Base-by-base conservation (phyloP, 176 grass and related monocot species). In the Lolium perenne region DNA sequence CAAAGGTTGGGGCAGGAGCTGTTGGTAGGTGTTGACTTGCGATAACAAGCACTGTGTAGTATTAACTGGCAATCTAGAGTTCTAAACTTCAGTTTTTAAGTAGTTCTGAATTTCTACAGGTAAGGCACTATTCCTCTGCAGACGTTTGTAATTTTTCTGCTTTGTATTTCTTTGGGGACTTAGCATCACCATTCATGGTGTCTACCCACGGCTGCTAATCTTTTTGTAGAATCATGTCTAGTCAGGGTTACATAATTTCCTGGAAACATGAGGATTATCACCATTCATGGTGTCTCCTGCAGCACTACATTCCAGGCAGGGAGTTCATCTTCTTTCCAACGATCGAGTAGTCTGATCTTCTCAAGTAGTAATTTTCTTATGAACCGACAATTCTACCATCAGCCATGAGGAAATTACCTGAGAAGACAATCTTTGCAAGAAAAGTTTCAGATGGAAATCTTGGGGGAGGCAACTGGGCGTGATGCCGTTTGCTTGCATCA, bases 401-500 rank as follows among this genome's bases (percentile, higher is more conserved):
- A 83, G 14, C 32, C 17, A 3, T 3, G 16, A 56, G 54, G 60
- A 81, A 86, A 50, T 74, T 10, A 50, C 45, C 9, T 11, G 8
- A 9, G 12, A 49, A 50, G 22, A 10, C 48, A 17, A 54, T 76
- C 73, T 76, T 54, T 76, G 73, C 48, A 32, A 32, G 49, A 76
- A 20, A 20, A 76, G 49, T 29, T 91, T 91, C 40, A 84, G 75
- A 91, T 59, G 75, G 45, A 81, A 75, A 91, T 91, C 81, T 71
- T 55, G 70, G 81, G 59, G 13, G 77, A 43, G 22, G 77, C 65
- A 79, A 16, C 81, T 64, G 60, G 70, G 40, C 0, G 14, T 64
- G 82, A 85, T 91, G 82, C 85, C 77, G 35, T n/a, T 17, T 77
- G 77, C 85, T 91, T 84, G 77, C 89, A 81, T 88, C 82, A 80